These are phyloP conservation scores for Euphorbia pulcherrima DNA, from an alignment of 345 rosid genomes.

Conservation along the genomic window DNA sequence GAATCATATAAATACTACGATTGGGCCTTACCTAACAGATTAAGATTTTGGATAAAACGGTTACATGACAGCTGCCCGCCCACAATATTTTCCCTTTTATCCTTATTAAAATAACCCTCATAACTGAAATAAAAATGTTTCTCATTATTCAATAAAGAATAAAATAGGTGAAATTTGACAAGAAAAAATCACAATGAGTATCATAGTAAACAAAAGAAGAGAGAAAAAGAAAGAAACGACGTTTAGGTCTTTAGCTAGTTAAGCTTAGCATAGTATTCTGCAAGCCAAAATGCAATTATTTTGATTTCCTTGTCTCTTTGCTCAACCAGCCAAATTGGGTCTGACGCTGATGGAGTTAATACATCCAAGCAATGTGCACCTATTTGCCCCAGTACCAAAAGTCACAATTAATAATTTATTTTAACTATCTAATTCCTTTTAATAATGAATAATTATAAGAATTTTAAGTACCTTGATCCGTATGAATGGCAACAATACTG, in stretches of 20 bases:
- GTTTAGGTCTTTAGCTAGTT: neutral
- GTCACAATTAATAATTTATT: neutral
- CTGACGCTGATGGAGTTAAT: neutral
- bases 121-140: too few relatives aligned
- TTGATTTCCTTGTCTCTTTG: neutral
- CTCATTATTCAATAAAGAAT: too few relatives aligned
- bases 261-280: neutral
- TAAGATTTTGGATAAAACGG: too few relatives aligned
- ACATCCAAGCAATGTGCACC: slow-evolving; percentile 8
- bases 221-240: neutral
- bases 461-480: neutral
- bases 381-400: neutral
- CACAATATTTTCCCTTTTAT: too few relatives aligned
- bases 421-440: too few relatives aligned
- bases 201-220: neutral
- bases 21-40: too few relatives aligned
- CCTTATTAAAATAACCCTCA: too few relatives aligned
- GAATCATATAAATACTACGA: too few relatives aligned
- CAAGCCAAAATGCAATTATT: neutral
- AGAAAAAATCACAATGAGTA: too few relatives aligned
- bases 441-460: neutral
- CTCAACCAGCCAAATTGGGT: neutral
- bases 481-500: neutral
- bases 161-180: too few relatives aligned
- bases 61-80: too few relatives aligned